A percentile compares a stretch with the other conserved stretches of the same genome.
phyloP scores from a whole-genome alignment of 2,329 filamentous ascomycete genomes.

The Aspergillus unguis region DNA sequence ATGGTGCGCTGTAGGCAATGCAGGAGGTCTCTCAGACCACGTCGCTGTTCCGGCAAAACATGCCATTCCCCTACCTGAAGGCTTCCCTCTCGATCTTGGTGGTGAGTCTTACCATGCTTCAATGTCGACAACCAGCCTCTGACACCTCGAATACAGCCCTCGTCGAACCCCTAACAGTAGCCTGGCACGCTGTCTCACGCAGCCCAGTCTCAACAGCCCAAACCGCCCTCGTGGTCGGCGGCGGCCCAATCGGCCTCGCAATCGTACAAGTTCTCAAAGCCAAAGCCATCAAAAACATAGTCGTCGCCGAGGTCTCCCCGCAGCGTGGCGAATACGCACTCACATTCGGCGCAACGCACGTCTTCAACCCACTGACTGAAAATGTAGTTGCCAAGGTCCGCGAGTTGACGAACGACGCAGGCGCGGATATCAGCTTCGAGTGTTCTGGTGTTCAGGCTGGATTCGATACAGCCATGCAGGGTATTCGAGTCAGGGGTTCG shows the following conservation, averaged over 20 bases:
- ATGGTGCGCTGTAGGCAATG: slow-evolving; percentile 16
- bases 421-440: slow-evolving; percentile 59
- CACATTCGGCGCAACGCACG: slow-evolving; percentile 54
- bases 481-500: slow-evolving; percentile 53
- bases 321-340: slow-evolving; percentile 52
- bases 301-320: slow-evolving; percentile 56
- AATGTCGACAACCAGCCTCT: background rate
- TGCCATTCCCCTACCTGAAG: slow-evolving; percentile 23
- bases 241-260: slow-evolving; percentile 61
- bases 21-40: slow-evolving; percentile 30
- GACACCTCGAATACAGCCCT: slow-evolving; percentile 41
- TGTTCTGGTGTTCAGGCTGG: slow-evolving; percentile 59
- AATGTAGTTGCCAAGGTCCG: slow-evolving; percentile 48
- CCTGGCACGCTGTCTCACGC: slow-evolving; percentile 60
- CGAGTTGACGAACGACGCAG: slow-evolving; percentile 46
- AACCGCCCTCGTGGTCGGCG: slow-evolving; percentile 56
- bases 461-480: slow-evolving; percentile 45
- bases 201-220: slow-evolving; percentile 45
- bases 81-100: slow-evolving; percentile 20
- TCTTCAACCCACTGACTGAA: slow-evolving; percentile 50
- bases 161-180: slow-evolving; percentile 61
- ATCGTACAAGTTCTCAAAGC: slow-evolving; percentile 57
- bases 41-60: slow-evolving; percentile 21
- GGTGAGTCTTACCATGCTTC: slow-evolving; percentile 14
- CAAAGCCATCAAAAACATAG: slow-evolving; percentile 51